Base-by-base conservation (phyloP, 805 yeast genomes). In the Ogataea populi-albae region DNA sequence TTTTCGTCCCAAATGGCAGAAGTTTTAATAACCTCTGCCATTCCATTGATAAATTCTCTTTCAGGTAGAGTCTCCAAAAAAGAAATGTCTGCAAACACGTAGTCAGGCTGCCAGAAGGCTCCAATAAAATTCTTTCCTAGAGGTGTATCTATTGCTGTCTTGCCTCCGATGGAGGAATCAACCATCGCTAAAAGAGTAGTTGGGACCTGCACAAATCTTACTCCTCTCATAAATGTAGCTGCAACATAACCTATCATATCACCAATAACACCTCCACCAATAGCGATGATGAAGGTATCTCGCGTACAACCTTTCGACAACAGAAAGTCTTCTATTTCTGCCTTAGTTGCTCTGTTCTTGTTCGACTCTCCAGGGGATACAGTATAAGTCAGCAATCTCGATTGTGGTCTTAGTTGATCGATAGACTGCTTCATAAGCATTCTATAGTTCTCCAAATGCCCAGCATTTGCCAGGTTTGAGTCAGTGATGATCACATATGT, bases 221-320 rank as follows among this genome's bases (percentile, higher is more conserved):
- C 95, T 38, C 98, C 98, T 59, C 98, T 77, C 98, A 93, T 93
- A 61, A 93, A 93, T 2, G 98, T 93, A 21, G 98, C 91, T n/a
- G 98, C 98, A 26, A 93, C 98, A 59, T 79, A 93, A 4, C 98
- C 98, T 47, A 91, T 86, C 98, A 93, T 91, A 58, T 93, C 98
- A 41, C 98, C 98, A 61, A 93, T 91, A 34, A 93, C 94, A 51
- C 98, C 98, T 48, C 98, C 98, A 43, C 98, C 98, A 41, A 93
- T 77, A 6, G 98, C 98, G 31, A 93, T 65, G 38, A 93, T 79
- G 17, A 93, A 86, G 3, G 98, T 88, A 59, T 93, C 98, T 63
- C 98, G 77, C 11, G 98, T 93, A 62, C 98, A 93, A 17, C 95
- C 95, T 54, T 86, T 65, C 4, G 64, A 54, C 43, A 93, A 72